These are phyloP conservation scores for Yarrowia keelungensis DNA, from an alignment of 805 yeast genomes.

Conservation along the genomic window DNA sequence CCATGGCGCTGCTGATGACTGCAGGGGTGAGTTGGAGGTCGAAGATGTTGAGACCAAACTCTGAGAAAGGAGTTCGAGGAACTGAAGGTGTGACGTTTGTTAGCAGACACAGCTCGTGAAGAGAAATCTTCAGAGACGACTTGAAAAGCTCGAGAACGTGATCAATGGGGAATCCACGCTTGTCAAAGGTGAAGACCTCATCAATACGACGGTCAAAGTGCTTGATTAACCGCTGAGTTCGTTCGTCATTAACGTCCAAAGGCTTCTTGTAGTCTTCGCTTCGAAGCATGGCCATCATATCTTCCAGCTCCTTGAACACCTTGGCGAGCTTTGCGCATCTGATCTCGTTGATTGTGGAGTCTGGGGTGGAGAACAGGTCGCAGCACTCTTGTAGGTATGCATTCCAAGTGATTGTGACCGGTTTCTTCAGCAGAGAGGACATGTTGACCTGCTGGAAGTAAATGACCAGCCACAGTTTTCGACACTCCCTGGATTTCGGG, in stretches of 20 bases:
- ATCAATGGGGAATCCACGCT: constrained; percentile 51
- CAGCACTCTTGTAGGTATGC: constrained; percentile 70
- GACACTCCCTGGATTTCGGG: constrained; percentile 55
- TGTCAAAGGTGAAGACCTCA: constrained; percentile 47
- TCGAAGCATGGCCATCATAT: constrained; percentile 55
- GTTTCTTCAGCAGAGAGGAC: constrained; percentile 69
- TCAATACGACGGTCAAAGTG: constrained; percentile 61
- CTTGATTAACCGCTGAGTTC: constrained; percentile 53
- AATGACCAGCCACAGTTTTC: constrained; percentile 61
- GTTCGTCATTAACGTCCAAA: constrained; percentile 50
- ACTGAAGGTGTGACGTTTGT: constrained; percentile 42
- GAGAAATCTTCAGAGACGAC: constrained; percentile 58
- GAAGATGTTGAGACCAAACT: constrained; percentile 46
- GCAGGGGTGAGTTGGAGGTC: constrained; percentile 43
- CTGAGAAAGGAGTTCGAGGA: constrained; percentile 51
- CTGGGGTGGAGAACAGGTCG: constrained; percentile 53
- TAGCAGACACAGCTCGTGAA: constrained; percentile 51
- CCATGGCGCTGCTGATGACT: constrained; percentile 45
- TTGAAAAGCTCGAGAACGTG: constrained; percentile 54
- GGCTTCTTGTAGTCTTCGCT: constrained; percentile 47
- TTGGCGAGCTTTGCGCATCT: constrained; percentile 65
- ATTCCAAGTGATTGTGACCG: constrained; percentile 56
- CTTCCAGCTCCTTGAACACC: constrained; percentile 66
- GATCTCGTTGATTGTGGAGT: constrained; percentile 49
- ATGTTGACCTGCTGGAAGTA: constrained; percentile 69